Conservation (phyloP, 345 rosid genomes). For the Limnanthes douglasii region DNA sequence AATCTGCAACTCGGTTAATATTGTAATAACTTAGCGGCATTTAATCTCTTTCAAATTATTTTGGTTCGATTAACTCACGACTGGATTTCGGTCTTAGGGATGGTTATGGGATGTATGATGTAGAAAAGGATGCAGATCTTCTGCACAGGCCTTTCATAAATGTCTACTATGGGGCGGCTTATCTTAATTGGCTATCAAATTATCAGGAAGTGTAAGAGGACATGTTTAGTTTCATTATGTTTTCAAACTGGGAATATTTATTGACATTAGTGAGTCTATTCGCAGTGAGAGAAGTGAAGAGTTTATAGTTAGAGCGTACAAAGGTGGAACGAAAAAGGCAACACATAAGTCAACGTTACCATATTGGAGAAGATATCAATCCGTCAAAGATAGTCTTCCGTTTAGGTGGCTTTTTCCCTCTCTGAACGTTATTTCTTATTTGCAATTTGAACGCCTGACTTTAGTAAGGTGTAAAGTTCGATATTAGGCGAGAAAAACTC, state of each 20-base stretch:
- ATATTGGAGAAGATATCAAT: slow-evolving; percentile 69
- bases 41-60: background rate
- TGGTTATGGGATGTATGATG: slow-evolving; percentile 41
- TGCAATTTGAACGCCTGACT: too few relatives aligned
- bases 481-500: too few relatives aligned
- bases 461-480: too few relatives aligned
- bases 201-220: slow-evolving; percentile 46
- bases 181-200: slow-evolving; percentile 65
- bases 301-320: slow-evolving; percentile 71
- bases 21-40: too few relatives aligned
- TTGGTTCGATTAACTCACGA: slow-evolving; percentile 5
- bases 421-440: too few relatives aligned
- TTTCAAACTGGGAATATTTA: too few relatives aligned
- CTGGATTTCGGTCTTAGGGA: slow-evolving; percentile 30
- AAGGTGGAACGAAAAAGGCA: slow-evolving; percentile 70
- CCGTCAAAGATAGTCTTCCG: slow-evolving; percentile 67
- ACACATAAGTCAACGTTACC: slow-evolving; percentile 74
- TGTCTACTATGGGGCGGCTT: slow-evolving; percentile 83
- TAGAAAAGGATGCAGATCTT: slow-evolving; percentile 42
- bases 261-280: slow-evolving; percentile 8
- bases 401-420: slow-evolving; percentile 32
- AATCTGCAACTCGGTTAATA: slow-evolving; percentile 67
- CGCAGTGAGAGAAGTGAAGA: slow-evolving; percentile 83
- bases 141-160: slow-evolving; percentile 67
- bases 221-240: background rate